Evolutionary conservation across 768 basidiomycete species (phyloP), one percentile per base, ranked within the genome.

Genomic region (Phanerodontia chrysosporium): DNA sequence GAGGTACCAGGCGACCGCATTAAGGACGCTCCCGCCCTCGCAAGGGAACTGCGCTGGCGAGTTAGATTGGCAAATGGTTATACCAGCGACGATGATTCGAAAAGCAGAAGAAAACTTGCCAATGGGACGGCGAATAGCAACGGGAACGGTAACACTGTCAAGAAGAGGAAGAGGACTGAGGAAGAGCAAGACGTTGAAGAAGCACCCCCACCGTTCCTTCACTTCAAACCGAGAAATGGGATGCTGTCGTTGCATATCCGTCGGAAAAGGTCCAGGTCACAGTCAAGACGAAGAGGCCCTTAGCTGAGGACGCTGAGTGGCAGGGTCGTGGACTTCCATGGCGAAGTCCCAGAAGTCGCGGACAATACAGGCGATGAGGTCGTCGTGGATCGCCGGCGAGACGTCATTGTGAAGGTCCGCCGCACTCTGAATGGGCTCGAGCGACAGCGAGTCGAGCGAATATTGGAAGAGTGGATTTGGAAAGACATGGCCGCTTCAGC

Each of bases 31-130:
- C 75, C 89, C 2, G 88, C 87, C 2, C 69, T 93, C 55, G 92
- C 92, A 18, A 77, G 92, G 62, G 95, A 97, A 69, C 73, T 97
- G 45, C 78, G 89, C 45, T 97, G 95, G 95, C 81, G 95, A 51
- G 79, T 87, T 28, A 81, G 82, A 57, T 72, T 83, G 45, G 83
- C 83, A 4, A 73, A 77, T 6, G 88, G 89, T 28, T 75, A 82
- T 59, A 69, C 75, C 16, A 90, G 88, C 65, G 89, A 90, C 53
- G 88, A 87, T 55, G 90, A 92, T 56, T 75, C 73, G n/a, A 60
- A 67, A 5, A 66, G 68, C 25, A 57, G 61, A 21, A 66, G 70
- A 2, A 58, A 75, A 76, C 1, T 65, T 67, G 35, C 73, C 8
- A 69, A 52, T 28, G 66, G 60, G 9, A 56, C 56, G n/a, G 22